Conservation (phyloP, 441 rosid genomes). For the Daphne laureola region DNA sequence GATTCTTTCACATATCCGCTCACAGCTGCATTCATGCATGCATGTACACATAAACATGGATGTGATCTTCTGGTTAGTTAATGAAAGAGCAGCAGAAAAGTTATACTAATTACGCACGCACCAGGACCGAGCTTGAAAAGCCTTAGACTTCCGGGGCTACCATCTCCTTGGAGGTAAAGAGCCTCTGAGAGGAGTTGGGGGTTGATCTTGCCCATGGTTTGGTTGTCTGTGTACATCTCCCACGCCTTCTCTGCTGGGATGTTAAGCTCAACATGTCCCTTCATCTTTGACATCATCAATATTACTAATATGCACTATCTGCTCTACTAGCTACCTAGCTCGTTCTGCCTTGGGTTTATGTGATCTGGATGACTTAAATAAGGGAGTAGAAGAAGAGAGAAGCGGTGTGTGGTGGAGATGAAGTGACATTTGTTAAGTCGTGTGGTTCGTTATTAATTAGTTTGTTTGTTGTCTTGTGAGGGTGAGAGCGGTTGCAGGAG, state of each 20-base stretch:
- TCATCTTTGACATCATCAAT: constrained; percentile 17
- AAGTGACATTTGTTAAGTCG: too few species aligned
- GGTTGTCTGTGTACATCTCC: constrained; percentile 36
- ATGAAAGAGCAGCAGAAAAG: background rate
- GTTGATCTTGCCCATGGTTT: constrained; percentile 29
- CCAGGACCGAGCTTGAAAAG: constrained; percentile 39
- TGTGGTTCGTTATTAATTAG: too few species aligned
- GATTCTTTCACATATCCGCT: constrained; percentile 33
- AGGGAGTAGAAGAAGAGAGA: background rate
- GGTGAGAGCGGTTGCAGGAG: too few species aligned
- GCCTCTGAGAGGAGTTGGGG: constrained; percentile 30
- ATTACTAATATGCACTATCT: background rate
- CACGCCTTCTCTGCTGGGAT: constrained; percentile 32
- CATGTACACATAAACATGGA: background rate
- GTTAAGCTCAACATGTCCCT: constrained; percentile 31
- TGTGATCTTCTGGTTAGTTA: background rate
- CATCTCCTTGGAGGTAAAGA: constrained; percentile 26
- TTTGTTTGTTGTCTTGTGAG: too few species aligned
- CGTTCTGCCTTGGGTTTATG: background rate
- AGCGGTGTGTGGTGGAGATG: background rate
- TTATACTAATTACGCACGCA: too few species aligned
- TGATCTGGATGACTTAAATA: background rate
- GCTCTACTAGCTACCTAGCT: background rate
- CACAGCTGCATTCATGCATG: constrained; percentile 17
- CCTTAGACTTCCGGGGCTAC: constrained; percentile 32